A percentile compares a stretch with the other conserved stretches of the same genome.
Conservation (phyloP, 768 basidiomycete genomes). For the Hemileccinum rubropunctum region DNA sequence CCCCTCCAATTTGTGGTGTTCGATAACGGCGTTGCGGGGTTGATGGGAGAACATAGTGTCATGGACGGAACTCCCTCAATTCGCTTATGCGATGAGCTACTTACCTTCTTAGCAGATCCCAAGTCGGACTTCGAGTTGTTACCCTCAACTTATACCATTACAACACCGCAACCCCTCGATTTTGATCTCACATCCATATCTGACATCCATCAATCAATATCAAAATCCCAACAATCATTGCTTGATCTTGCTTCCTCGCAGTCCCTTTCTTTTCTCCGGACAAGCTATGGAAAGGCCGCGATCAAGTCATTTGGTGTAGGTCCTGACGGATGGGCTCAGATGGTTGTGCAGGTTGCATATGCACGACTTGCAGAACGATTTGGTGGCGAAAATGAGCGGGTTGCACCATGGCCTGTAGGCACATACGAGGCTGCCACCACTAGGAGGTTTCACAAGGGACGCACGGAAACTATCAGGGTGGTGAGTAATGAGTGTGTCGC, state of each 20-base stretch:
- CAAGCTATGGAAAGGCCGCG: constrained; percentile 78
- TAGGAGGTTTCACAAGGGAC: constrained; percentile 82
- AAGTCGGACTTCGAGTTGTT: constrained; percentile 61
- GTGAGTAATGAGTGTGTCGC: constrained; percentile 73
- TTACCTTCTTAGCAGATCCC: constrained; percentile 55
- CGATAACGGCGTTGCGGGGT: constrained; percentile 75
- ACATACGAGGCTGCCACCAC: constrained; percentile 96
- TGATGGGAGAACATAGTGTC: constrained; percentile 91
- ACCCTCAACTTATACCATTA: constrained; percentile 9
- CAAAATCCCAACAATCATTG: constrained; percentile 52
- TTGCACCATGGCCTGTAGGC: constrained; percentile 53
- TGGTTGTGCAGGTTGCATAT: constrained; percentile 89
- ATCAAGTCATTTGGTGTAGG: constrained; percentile 89
- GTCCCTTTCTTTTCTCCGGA: constrained; percentile 57
- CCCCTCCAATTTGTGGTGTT: constrained; percentile 84
- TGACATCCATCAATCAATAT: constrained; percentile 44
- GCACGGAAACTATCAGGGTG: constrained; percentile 92
- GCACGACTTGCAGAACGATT: constrained; percentile 54
- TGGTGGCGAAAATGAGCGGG: constrained; percentile 15
- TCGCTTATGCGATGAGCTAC: constrained; percentile 66
- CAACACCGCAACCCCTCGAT: constrained; percentile 52
- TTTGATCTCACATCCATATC: constrained; percentile 53
- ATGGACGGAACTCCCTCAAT: constrained; percentile 89
- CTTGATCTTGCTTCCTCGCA: constrained; percentile 61
- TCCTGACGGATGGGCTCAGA: constrained; percentile 93